phyloP scores from a whole-genome alignment of 768 basidiomycete species.

The Trametes maxima region DNA sequence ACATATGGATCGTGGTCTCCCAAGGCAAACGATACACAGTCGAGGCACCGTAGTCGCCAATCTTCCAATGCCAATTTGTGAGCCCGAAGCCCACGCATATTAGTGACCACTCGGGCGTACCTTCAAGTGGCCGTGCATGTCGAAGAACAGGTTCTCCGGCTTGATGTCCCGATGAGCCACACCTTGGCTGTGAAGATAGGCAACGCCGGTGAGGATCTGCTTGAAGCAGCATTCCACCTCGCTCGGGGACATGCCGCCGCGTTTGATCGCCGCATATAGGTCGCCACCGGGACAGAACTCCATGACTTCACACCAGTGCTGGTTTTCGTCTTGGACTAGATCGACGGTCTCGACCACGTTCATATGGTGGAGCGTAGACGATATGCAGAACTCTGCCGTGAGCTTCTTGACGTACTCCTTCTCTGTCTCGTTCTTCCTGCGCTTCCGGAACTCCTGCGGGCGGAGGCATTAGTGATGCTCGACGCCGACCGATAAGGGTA shows the following conservation, averaged over 20 bases:
- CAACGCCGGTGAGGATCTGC: slow-evolving; percentile 87
- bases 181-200: slow-evolving; percentile 93
- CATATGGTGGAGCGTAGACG: slow-evolving; percentile 89
- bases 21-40: slow-evolving; percentile 99
- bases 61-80: slow-evolving; percentile 49
- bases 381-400: slow-evolving; percentile 98
- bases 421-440: slow-evolving; percentile 97
- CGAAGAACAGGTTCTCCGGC: slow-evolving; percentile 96
- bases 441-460: slow-evolving; percentile 91
- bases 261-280: slow-evolving; percentile 98
- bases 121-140: slow-evolving; percentile 91
- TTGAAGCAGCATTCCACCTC: slow-evolving; percentile 98
- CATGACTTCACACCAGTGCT: slow-evolving; percentile 99
- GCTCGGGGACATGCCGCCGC: slow-evolving; percentile 86
- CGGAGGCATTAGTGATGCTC: slow-evolving; percentile 4
- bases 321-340: slow-evolving; percentile 95
- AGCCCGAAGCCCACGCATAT: slow-evolving; percentile 14
- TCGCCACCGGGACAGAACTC: slow-evolving; percentile 99
- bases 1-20: slow-evolving; percentile 97
- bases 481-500: background rate
- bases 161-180: slow-evolving; percentile 99
- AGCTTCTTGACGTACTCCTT: slow-evolving; percentile 99
- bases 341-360: slow-evolving; percentile 99
- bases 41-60: slow-evolving; percentile 97
- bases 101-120: slow-evolving; percentile 43